Percentiles rank a stretch among this genome's conserved stretches.
phyloP scores from a whole-genome alignment of 371 early-diverging fungal species.

The Mortierella sp. region DNA sequence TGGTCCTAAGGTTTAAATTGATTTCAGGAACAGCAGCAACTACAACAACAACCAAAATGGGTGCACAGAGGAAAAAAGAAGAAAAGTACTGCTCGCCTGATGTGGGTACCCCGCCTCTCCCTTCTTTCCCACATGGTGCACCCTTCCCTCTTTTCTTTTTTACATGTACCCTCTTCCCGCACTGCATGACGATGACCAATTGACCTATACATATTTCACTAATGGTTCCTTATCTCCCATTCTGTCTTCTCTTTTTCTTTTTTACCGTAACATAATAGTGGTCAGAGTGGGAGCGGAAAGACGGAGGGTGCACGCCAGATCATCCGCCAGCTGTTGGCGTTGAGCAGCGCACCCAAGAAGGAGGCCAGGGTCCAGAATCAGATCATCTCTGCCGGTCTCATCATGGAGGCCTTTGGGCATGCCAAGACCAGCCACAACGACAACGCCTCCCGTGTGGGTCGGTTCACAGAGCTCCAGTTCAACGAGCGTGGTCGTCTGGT shows the following conservation, averaged over 20 bases:
- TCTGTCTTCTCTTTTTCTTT: neutral
- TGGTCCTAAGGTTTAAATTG: conserved; percentile 3
- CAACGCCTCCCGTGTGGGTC: conserved; percentile 92
- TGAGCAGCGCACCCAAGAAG: conserved; percentile 76
- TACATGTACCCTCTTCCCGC: too few species aligned
- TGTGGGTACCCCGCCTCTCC: neutral
- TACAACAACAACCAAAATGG: neutral
- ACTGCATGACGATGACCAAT: neutral
- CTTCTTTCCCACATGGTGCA: neutral
- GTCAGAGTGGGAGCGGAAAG: conserved; percentile 94
- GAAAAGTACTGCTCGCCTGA: neutral
- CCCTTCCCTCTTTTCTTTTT: neutral
- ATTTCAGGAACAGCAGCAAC: conserved; percentile 2
- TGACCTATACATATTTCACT: neutral
- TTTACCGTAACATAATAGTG: conserved; percentile 75
- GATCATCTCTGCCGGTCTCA: conserved; percentile 76
- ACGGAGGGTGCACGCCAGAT: conserved; percentile 80
- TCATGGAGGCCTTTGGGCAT: conserved; percentile 90
- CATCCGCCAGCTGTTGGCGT: conserved; percentile 68
- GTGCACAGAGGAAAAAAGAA: neutral
- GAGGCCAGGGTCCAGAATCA: conserved; percentile 85
- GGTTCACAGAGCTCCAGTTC: conserved; percentile 93
- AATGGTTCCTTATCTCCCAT: neutral
- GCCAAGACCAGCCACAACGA: conserved; percentile 80
- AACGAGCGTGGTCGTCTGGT: conserved; percentile 88